Evolutionary conservation across 257 asterid genomes (phyloP), one percentile per base, ranked within the genome.

Genomic region (Solanum chmielewskii): DNA sequence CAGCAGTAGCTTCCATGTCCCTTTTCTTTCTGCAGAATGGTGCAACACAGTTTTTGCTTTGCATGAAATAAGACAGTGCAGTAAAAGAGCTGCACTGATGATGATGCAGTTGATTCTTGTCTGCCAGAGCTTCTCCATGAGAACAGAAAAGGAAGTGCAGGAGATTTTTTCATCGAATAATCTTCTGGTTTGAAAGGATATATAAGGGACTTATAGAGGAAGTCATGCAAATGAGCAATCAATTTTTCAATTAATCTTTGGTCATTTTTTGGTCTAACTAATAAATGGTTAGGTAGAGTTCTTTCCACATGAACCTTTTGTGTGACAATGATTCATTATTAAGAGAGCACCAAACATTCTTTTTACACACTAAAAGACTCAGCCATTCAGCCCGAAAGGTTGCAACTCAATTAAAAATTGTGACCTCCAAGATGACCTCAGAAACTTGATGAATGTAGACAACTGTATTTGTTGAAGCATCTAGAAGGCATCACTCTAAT

Each of bases 1-100:
- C 59, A 93, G 29, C 1, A 94, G 90, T 69, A 92, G 70, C 60
- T 90, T 87, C 98, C 98, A 94, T 83, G 85, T 81, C 45, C 96
- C 98, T 12, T 84, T 78, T 16, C 90, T 69, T 27, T 10, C 83
- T 25, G 49, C 42, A 27, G 11, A 73, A 15, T n/a, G 62, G 41
- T 78, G 59, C 74, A 21, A 29, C 45, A 15, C 74, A 33, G 18
- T 37, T 6, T 39, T 49, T 11, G 91, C 91, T 42, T 9, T 41
- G 42, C 47, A n/a, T 4, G 37, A 11, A 29, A 73, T 4, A 9
- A 88, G 41, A 35, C 52, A 87, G 18, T 73, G 85, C 52, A 89
- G 59, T 3, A 90, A 77, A 12, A 90, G 60, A 87, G 64, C 74
- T 27, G 86, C 49, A 20, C 47, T 66, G 69, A 68, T n/a, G 74